A percentile compares a stretch with the other conserved stretches of the same genome.
These are phyloP conservation scores for Venturia oleaginea DNA, from an alignment of 2,329 filamentous ascomycete genomes.

Conservation along the genomic window DNA sequence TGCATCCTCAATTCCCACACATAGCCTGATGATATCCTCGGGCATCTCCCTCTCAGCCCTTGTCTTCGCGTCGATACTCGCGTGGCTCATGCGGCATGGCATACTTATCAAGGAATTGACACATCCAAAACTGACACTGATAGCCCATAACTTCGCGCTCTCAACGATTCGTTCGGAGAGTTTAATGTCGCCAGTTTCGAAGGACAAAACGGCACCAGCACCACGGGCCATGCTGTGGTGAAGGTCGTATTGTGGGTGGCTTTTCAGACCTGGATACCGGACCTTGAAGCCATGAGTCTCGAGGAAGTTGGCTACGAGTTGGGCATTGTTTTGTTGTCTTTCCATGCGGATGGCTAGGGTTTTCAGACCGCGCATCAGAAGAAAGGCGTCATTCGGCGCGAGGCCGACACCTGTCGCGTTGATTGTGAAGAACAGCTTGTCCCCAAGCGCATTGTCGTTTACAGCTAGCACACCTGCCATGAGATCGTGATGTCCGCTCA, in stretches of 20 bases:
- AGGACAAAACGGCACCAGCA: constrained; percentile 86
- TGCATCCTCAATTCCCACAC: constrained; percentile 90
- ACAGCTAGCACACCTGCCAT: constrained; percentile 96
- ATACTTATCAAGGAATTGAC: constrained; percentile 98
- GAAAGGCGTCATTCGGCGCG: constrained; percentile 90
- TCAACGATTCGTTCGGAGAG: constrained; percentile 91
- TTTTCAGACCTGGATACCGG: constrained; percentile 86
- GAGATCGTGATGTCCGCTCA: constrained; percentile 95
- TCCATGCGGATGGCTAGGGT: constrained; percentile 97
- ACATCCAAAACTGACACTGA: constrained; percentile 94
- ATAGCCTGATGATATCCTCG: constrained; percentile 91
- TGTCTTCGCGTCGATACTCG: constrained; percentile 94
- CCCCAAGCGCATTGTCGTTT: constrained; percentile 71
- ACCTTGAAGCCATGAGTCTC: constrained; percentile 89
- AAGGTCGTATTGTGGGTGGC: constrained; percentile 91
- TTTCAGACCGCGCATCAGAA: constrained; percentile 92
- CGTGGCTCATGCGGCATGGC: constrained; percentile 99
- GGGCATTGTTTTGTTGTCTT: constrained; percentile 89
- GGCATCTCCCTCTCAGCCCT: constrained; percentile 82
- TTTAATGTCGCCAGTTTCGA: constrained; percentile 81
- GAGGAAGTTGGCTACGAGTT: constrained; percentile 84
- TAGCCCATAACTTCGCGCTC: constrained; percentile 82
- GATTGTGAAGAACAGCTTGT: constrained; percentile 93
- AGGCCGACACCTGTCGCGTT: constrained; percentile 93
- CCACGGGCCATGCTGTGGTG: constrained; percentile 94